Percentiles rank a stretch among this genome's conserved stretches.
These are phyloP conservation scores for Trichoderma simmonsii DNA, from an alignment of 2,329 filamentous ascomycete genomes.

Conservation along the genomic window DNA sequence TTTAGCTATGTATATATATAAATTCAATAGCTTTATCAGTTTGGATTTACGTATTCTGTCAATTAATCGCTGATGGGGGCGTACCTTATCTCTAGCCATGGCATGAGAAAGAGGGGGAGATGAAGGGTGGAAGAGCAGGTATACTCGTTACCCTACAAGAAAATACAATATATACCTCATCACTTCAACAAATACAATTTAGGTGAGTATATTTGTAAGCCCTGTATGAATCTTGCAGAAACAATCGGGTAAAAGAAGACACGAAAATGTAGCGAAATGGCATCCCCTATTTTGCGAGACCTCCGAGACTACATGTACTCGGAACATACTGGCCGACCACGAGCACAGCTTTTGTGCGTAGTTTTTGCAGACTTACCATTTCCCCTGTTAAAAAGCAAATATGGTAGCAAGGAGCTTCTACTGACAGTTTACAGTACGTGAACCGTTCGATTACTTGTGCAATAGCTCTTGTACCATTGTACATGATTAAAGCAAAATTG, in stretches of 20 bases:
- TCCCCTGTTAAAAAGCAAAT: background rate
- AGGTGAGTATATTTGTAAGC: background rate
- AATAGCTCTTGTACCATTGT: background rate
- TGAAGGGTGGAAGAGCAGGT: background rate
- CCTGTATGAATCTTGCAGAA: background rate
- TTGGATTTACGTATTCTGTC: background rate
- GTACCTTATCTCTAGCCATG: background rate
- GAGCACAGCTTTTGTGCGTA: background rate
- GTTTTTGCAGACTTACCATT: background rate
- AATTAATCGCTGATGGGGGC: background rate
- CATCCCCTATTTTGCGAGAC: background rate
- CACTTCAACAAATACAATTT: background rate
- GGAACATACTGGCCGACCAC: background rate
- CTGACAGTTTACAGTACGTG: background rate
- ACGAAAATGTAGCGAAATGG: background rate
- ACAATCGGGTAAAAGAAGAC: background rate
- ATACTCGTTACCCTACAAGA: background rate
- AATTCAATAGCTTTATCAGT: background rate
- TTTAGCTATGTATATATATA: background rate
- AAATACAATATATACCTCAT: background rate
- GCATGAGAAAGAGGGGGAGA: background rate
- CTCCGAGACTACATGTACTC: background rate
- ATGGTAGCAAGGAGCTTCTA: background rate
- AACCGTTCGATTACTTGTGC: accelerated
- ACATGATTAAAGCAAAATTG: background rate